Conservation (phyloP, 352 stramenopile species). For the Phytophthora pluvialis region DNA sequence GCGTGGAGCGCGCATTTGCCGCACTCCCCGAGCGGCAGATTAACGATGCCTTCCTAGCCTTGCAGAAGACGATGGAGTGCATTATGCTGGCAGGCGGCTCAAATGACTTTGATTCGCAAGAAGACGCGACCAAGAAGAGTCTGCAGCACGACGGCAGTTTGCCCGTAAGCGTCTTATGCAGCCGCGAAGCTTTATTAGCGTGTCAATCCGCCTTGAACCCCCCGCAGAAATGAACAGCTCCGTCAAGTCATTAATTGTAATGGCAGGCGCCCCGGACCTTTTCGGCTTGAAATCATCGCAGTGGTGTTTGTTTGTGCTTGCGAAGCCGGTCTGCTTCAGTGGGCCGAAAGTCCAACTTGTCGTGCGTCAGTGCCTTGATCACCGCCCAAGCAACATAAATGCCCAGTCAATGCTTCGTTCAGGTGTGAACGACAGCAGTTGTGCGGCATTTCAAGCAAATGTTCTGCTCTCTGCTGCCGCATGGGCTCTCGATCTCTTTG, state of each 20-base stretch:
- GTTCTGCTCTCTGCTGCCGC: no score
- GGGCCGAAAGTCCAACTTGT: no score
- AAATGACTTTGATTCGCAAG: slow-evolving; percentile 42
- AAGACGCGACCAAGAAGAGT: slow-evolving; percentile 38
- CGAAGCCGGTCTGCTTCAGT: no score
- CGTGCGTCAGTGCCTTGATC: no score
- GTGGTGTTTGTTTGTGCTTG: no score
- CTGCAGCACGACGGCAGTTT: slow-evolving; percentile 46
- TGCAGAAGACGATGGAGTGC: slow-evolving; percentile 54
- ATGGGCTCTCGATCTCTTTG: no score
- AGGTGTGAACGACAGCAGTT: no score
- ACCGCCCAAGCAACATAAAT: no score
- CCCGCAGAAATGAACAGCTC: slow-evolving; percentile 1
- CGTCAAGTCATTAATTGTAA: slow-evolving; percentile 9
- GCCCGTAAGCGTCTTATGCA: slow-evolving; percentile 45
- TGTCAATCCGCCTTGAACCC: slow-evolving; percentile 34
- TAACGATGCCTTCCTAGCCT: slow-evolving; percentile 31
- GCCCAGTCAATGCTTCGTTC: no score
- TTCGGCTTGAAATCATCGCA: no score
- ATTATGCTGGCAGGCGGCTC: slow-evolving; percentile 41
- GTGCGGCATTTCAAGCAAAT: no score
- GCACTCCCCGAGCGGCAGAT: slow-evolving; percentile 31
- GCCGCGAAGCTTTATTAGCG: slow-evolving; percentile 26
- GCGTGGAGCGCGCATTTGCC: slow-evolving; percentile 35
- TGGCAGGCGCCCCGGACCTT: no score